phyloP scores from a whole-genome alignment of 345 rosid genomes.

The Salix koriyanagi region DNA sequence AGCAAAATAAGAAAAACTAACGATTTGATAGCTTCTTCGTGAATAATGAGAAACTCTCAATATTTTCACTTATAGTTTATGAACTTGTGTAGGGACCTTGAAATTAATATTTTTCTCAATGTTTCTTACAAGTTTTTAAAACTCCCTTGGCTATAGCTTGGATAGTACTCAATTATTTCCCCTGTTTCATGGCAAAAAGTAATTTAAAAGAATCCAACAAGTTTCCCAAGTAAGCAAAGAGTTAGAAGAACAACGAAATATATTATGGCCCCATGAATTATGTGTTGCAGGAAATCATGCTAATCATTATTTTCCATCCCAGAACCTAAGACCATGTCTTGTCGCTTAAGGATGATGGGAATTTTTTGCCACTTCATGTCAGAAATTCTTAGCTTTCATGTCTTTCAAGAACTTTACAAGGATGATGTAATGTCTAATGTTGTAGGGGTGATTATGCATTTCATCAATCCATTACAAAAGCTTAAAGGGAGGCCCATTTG shows the following conservation, averaged over 20 bases:
- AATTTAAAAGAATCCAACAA: background rate
- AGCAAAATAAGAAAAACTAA: background rate
- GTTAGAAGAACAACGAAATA: background rate
- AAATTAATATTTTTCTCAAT: background rate
- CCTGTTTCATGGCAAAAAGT: constrained; percentile 8
- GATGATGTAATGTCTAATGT: background rate
- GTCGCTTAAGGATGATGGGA: constrained; percentile 15
- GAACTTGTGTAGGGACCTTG: background rate
- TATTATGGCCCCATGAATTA: background rate
- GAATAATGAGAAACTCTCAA: background rate
- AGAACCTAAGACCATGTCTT: constrained; percentile 28
- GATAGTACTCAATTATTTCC: background rate
- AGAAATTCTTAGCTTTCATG: background rate
- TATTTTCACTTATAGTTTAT: background rate
- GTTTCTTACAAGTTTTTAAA: no score
- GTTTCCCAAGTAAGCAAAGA: background rate
- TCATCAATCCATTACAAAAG: background rate
- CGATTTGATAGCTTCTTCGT: background rate
- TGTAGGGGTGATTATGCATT: background rate
- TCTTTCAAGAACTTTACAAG: background rate
- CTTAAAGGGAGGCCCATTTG: background rate
- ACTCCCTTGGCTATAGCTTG: background rate
- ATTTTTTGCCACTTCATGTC: background rate
- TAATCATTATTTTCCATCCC: constrained; percentile 3
- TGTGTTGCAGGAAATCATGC: background rate